phyloP scores from a whole-genome alignment of 2,329 filamentous ascomycete genomes.

The Fonsecaea monophora region DNA sequence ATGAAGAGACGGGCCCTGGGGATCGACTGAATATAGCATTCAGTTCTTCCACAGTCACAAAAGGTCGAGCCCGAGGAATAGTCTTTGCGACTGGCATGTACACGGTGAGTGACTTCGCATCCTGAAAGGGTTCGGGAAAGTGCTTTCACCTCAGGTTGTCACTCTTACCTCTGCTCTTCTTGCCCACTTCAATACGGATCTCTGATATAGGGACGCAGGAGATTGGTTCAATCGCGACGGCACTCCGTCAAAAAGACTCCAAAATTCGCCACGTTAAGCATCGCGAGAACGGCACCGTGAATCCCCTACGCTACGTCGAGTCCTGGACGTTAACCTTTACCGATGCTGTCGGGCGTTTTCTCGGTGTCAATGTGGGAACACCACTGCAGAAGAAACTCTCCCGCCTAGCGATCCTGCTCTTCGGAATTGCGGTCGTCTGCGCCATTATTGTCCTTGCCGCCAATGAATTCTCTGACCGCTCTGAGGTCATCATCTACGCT shows the following conservation, averaged over 20 bases:
- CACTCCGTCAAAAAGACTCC: constrained; percentile 67
- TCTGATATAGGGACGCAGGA: constrained; percentile 40
- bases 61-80: constrained; percentile 66
- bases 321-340: constrained; percentile 60
- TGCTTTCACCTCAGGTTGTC: not conserved
- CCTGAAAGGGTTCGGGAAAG: not conserved
- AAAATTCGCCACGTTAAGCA: constrained; percentile 60
- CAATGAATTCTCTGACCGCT: constrained; percentile 62
- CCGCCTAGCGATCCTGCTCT: constrained; percentile 70
- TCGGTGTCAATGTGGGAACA: constrained; percentile 72
- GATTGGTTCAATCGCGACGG: constrained; percentile 68
- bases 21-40: constrained; percentile 68
- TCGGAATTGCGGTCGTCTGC: constrained; percentile 70
- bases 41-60: constrained; percentile 67
- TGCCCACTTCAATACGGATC: not conserved
- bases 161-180: not conserved
- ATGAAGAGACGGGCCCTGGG: constrained; percentile 61
- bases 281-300: constrained; percentile 56
- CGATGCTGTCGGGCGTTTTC: constrained; percentile 67
- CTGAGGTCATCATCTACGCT: constrained; percentile 70
- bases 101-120: constrained; percentile 50
- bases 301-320: constrained; percentile 61
- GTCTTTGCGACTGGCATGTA: constrained; percentile 67
- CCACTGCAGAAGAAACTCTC: constrained; percentile 73
- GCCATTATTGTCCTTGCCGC: constrained; percentile 73